These are phyloP conservation scores for Phialophora expanda DNA, from an alignment of 2,329 filamentous ascomycete genomes.

Conservation along the genomic window DNA sequence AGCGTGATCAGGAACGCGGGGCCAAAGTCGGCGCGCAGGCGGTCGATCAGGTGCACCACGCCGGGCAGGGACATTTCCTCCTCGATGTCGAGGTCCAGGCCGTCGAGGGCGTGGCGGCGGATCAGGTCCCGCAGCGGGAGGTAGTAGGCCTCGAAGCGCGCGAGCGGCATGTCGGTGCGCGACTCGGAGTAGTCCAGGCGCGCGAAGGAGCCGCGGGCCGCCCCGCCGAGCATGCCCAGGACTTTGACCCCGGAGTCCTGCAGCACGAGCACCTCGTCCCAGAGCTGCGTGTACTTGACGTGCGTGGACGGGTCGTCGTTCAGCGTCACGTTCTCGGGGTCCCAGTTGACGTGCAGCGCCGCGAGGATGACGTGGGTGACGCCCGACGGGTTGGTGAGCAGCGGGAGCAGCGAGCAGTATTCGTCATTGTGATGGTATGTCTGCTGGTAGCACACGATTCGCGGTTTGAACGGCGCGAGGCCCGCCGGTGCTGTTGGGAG, in stretches of 20 bases:
- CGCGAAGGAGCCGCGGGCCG: slow-evolving; percentile 74
- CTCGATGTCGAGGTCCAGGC: slow-evolving; percentile 80
- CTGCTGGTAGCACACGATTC: slow-evolving; percentile 64
- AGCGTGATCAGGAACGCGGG: slow-evolving; percentile 68
- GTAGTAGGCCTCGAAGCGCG: slow-evolving; percentile 76
- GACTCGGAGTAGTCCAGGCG: slow-evolving; percentile 61
- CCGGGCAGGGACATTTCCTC: slow-evolving; percentile 73
- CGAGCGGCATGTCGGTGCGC: slow-evolving; percentile 42
- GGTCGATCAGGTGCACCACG: slow-evolving; percentile 69
- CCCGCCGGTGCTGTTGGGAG: not conserved
- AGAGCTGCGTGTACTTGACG: slow-evolving; percentile 71
- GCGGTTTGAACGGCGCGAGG: slow-evolving; percentile 40
- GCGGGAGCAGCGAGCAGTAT: slow-evolving; percentile 65
- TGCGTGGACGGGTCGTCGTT: slow-evolving; percentile 79
- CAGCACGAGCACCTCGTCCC: slow-evolving; percentile 75
- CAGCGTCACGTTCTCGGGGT: slow-evolving; percentile 70
- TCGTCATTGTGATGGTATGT: slow-evolving; percentile 66
- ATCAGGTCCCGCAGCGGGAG: slow-evolving; percentile 69
- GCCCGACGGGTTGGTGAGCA: slow-evolving; percentile 61
- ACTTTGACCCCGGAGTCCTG: slow-evolving; percentile 78
- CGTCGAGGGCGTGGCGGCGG: slow-evolving; percentile 65
- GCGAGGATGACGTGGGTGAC: slow-evolving; percentile 84
- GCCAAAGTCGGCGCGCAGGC: slow-evolving; percentile 60
- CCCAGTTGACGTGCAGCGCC: slow-evolving; percentile 79
- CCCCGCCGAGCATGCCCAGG: slow-evolving; percentile 85